phyloP scores from a whole-genome alignment of 1,284 basidiomycete genomes.

The Peniophora sp. region DNA sequence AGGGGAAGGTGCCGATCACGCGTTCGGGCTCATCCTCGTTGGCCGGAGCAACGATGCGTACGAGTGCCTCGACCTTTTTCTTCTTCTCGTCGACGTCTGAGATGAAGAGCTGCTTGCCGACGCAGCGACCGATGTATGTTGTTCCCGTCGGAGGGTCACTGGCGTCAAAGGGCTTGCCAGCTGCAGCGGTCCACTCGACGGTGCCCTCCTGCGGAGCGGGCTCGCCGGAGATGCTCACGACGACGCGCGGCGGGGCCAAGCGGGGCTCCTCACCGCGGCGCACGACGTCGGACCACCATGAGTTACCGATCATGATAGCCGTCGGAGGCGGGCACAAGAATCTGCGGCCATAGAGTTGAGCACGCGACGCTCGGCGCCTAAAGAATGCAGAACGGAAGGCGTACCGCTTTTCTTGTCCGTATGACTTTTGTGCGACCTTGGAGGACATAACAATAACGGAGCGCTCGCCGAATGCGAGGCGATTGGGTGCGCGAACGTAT shows the following conservation, averaged over 20 bases:
- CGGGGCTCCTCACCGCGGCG: slow-evolving; percentile 69
- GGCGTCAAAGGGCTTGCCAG: slow-evolving; percentile 77
- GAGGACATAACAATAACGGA: slow-evolving; percentile 95
- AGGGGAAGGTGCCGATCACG: slow-evolving; percentile 81
- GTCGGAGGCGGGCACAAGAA: slow-evolving; percentile 96
- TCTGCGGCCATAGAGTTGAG: slow-evolving; percentile 20
- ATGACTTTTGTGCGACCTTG: slow-evolving; percentile 95
- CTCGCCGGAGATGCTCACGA: slow-evolving; percentile 89
- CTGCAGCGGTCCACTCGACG: slow-evolving; percentile 79
- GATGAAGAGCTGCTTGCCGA: slow-evolving; percentile 87
- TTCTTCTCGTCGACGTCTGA: slow-evolving; percentile 87
- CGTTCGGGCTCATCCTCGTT: slow-evolving; percentile 72
- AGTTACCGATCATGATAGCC: slow-evolving; percentile 89
- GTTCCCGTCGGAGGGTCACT: slow-evolving; percentile 73
- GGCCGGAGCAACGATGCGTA: slow-evolving; percentile 81
- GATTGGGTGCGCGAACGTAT: slow-evolving; percentile 80
- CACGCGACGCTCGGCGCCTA: too few species aligned
- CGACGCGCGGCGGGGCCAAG: slow-evolving; percentile 73
- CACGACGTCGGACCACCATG: slow-evolving; percentile 84
- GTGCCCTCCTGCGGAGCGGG: slow-evolving; percentile 74
- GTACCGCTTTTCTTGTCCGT: slow-evolving; percentile 90
- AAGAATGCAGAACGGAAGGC: slow-evolving; percentile 12
- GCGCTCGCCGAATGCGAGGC: slow-evolving; percentile 86
- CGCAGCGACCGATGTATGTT: slow-evolving; percentile 80
- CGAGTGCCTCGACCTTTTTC: slow-evolving; percentile 86